Evolutionary conservation across 345 rosid species (phyloP), one percentile per base, ranked within the genome.

Genomic region (Erysimum cheiranthoides): DNA sequence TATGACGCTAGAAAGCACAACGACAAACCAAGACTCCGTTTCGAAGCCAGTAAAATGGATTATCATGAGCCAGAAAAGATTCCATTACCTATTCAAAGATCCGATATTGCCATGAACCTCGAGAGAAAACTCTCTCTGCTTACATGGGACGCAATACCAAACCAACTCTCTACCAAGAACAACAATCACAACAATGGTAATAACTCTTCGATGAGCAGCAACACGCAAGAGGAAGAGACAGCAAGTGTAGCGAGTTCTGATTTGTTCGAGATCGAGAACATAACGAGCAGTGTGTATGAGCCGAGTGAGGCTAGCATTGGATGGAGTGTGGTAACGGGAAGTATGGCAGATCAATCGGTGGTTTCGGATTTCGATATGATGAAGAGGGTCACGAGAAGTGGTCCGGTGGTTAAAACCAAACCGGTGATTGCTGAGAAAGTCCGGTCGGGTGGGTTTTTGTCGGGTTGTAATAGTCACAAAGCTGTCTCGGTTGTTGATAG

Each of bases 251-350:
- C 84, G 17, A 93, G 97, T 71, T 93, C 97, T 12, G 98, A 93
- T 45, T 82, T 93, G 74, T 91, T 91, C 18, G 98, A 93, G 85
- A 89, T 93, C 18, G 94, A 89, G 60, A 89, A 93, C 82, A 70
- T 91, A 35, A 84, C 88, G 0, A 86, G 87, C 47, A 72, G 59
- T 60, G 80, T 80, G 56, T 91, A 89, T 43, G 87, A 92, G 10
- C 97, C 98, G 0, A 91, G 98, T 10, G 98, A 93, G 79, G 96
- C 82, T 11, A 91, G 96, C 77, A 85, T 93, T 50, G 93, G 90
- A 28, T 93, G 97, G 98, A 93, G 98, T 61, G 97, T 91, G 1
- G 89, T 89, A 65, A 93, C 98, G 1, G 96, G 88, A 50, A 88
- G 97, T 38, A 90, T 88, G 9, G 92, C 90, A 3, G 98, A 91